phyloP scores from a whole-genome alignment of 2,329 filamentous ascomycete species.

The Nothopassalora personata region DNA sequence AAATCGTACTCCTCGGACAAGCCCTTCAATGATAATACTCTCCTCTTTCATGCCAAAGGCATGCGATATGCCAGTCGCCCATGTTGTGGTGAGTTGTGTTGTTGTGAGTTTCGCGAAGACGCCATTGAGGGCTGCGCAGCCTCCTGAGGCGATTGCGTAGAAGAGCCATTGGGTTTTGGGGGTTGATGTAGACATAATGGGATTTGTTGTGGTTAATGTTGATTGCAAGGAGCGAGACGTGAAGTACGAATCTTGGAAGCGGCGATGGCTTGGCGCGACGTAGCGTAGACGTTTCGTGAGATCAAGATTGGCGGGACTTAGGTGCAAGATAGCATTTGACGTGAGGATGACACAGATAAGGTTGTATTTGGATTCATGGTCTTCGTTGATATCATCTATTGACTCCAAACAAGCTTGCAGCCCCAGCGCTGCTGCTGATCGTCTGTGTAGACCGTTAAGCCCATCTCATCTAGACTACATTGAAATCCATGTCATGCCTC shows the following conservation, averaged over 20 bases:
- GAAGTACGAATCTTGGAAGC: neutral
- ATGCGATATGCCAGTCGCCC: conserved; percentile 46
- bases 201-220: neutral
- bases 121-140: conserved; percentile 74
- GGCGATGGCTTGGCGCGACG: neutral
- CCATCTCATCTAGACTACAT: neutral
- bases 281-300: neutral
- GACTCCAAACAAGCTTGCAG: neutral
- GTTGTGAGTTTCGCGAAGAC: conserved; percentile 78
- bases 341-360: no score
- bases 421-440: neutral
- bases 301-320: no score
- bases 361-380: neutral
- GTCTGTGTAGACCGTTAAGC: neutral
- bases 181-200: conserved; percentile 4
- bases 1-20: conserved; percentile 42
- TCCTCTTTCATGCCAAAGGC: conserved; percentile 43
- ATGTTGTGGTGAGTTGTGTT: conserved; percentile 52
- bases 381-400: neutral
- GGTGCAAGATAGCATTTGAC: no score
- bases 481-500: neutral
- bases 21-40: conserved; percentile 46
- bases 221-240: neutral
- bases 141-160: conserved; percentile 67
- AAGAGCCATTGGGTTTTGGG: conserved; percentile 48